These are phyloP conservation scores for Aureobasidium melanogenum DNA, from an alignment of 2,329 filamentous ascomycete species.

Conservation along the genomic window DNA sequence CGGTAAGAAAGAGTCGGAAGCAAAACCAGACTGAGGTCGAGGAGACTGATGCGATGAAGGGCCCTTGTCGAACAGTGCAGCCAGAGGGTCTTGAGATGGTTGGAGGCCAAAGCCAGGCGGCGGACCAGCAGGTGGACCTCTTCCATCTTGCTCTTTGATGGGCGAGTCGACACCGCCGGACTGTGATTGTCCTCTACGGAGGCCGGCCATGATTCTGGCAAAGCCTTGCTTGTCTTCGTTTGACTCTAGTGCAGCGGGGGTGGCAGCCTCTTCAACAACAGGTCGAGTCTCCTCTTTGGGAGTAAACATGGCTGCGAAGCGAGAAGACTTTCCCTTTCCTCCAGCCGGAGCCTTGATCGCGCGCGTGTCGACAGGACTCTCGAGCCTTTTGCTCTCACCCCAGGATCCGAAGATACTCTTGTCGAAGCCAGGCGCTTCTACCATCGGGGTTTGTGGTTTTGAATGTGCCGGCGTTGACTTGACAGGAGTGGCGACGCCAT, in stretches of 20 bases:
- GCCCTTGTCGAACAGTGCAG: slow-evolving; percentile 11
- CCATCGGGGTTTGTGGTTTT: slow-evolving; percentile 51
- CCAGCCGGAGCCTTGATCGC: slow-evolving; percentile 22
- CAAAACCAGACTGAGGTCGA: slow-evolving; percentile 7
- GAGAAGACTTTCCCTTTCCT: slow-evolving; percentile 63
- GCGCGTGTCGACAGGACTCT: slow-evolving; percentile 30
- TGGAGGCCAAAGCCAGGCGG: neutral
- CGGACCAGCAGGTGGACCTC: neutral
- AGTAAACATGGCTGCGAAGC: slow-evolving; percentile 68
- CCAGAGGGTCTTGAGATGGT: slow-evolving; percentile 1
- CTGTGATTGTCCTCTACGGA: slow-evolving; percentile 47
- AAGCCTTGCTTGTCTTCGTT: slow-evolving; percentile 80
- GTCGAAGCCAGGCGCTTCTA: slow-evolving; percentile 57
- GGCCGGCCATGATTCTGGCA: slow-evolving; percentile 70
- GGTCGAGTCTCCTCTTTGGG: slow-evolving; percentile 29
- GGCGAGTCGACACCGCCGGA: slow-evolving; percentile 12
- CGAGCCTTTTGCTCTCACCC: slow-evolving; percentile 41
- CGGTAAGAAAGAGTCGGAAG: neutral
- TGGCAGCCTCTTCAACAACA: slow-evolving; percentile 13
- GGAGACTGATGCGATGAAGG: slow-evolving; percentile 3
- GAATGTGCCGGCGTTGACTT: slow-evolving; percentile 18
- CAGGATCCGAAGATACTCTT: slow-evolving; percentile 62
- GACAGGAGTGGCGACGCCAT: slow-evolving; percentile 15
- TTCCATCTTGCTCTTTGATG: slow-evolving; percentile 13
- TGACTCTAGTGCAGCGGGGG: slow-evolving; percentile 19